Evolutionary conservation across 768 basidiomycete genomes (phyloP), one percentile per base, ranked within the genome.

Genomic region (Mycena polygramma): DNA sequence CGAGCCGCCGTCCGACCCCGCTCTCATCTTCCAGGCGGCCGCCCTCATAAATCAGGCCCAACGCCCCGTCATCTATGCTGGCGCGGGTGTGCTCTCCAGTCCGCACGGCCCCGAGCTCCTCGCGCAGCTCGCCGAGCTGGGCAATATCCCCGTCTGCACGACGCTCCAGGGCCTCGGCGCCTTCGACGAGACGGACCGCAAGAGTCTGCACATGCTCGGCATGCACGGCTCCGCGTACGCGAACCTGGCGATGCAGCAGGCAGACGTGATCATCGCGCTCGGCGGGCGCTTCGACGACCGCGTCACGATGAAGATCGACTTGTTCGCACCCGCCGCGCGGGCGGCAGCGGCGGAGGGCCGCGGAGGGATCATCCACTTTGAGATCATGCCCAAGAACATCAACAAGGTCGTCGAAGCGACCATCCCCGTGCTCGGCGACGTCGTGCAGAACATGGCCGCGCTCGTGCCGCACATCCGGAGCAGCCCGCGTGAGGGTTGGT

Each of bases 161-260:
- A 98, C 97, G 49, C 83, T 99, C 14, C 97, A 97, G 77, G 98
- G 97, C 65, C 91, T 99, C 53, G 98, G 98, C 70, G 92, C 94
- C 3, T 99, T 94, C 77, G 96, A 99, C 82, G 98, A 99, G 86
- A 89, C 87, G 61, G 88, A 95, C 80, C 90, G 91, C 43, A 90
- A 87, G 81, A 92, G 92, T 73, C 82, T 99, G 77, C 96, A 98
- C 81, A 99, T 99, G 97, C 89, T 99, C 64, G 97, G 97, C 67
- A 98, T 99, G 98, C 98, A 99, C 84, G 98, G 98, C 7, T 91
- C 91, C 36, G 96, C 97, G 7, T 98, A 98, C 76, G 98, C 98
- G 75, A 99, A 99, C 83, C 83, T 98, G 51, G 97, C 97, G 5
- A 99, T 99, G 89, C 98, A 99, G 82, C 85, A 94, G 58, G 98